A percentile compares a stretch with the other conserved stretches of the same genome.
phyloP scores from a whole-genome alignment of 164 flowering plant genomes.

The Aristolochia fimbriata region DNA sequence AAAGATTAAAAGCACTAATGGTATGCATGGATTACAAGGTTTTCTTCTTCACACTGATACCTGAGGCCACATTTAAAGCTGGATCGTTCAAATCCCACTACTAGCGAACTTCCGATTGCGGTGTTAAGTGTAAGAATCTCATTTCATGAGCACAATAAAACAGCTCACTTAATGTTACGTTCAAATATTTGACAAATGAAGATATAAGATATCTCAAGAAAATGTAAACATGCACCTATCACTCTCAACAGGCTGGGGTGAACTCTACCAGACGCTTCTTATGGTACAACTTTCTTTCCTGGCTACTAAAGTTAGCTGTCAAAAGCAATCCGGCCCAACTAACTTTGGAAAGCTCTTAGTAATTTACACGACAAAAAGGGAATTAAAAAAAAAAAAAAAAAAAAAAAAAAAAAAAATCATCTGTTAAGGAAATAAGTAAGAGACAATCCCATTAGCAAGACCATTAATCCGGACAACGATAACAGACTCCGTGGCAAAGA shows the following conservation, averaged over 20 bases:
- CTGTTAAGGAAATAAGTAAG: no score
- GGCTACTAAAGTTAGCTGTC: slow-evolving; percentile 1
- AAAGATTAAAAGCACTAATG: background rate
- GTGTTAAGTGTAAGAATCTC: slow-evolving; percentile 56
- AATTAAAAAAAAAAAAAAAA: no score
- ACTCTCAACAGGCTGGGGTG: slow-evolving; percentile 74
- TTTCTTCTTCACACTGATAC: slow-evolving; percentile 40
- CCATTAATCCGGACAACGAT: no score
- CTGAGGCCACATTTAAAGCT: slow-evolving; percentile 44
- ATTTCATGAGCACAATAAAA: slow-evolving; percentile 82
- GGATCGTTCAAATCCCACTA: slow-evolving; percentile 52
- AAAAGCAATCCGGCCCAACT: no score
- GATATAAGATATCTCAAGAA: slow-evolving; percentile 44
- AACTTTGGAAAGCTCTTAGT: no score
- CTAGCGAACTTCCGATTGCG: slow-evolving; percentile 39
- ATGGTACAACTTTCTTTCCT: slow-evolving; percentile 28
- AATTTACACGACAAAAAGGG: no score
- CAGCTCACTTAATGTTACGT: slow-evolving; percentile 74
- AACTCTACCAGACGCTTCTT: slow-evolving; percentile 43
- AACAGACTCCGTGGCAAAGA: no score
- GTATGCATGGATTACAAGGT: background rate
- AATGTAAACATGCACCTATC: slow-evolving; percentile 45
- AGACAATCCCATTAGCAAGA: no score
- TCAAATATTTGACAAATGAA: slow-evolving; percentile 49
- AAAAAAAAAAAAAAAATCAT: no score